Evolutionary conservation across 306 rosid species (phyloP).

Genomic region (Alnus glutinosa): DNA sequence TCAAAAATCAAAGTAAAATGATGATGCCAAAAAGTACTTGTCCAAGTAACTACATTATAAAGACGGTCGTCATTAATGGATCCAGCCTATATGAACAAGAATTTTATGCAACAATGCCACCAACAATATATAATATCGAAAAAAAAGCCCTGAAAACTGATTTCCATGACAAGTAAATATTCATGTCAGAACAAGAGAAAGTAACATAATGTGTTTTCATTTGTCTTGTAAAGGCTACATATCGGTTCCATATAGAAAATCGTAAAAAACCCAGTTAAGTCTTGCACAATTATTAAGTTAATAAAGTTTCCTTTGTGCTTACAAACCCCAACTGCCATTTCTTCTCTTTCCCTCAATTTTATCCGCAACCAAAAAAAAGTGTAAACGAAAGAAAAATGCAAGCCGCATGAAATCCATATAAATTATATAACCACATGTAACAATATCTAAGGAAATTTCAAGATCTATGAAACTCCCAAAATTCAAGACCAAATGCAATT

Average conservation of each 20-base stretch:
- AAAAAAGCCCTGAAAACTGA: neutral
- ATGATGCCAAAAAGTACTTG: neutral
- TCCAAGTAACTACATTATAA: neutral
- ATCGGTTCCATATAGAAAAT: neutral
- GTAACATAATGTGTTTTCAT: neutral
- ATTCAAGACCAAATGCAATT: slow-evolving; percentile 10
- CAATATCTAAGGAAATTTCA: neutral
- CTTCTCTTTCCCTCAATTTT: neutral
- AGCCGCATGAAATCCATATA: neutral
- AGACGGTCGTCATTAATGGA: neutral
- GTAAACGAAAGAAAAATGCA: neutral
- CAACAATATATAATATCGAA: neutral
- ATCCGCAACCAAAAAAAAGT: neutral
- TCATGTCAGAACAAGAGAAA: neutral
- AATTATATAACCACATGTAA: neutral
- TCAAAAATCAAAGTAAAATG: neutral
- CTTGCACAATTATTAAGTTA: neutral
- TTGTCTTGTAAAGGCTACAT: slow-evolving; percentile 5
- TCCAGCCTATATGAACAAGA: slow-evolving; percentile 9
- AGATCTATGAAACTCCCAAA: slow-evolving; percentile 14
- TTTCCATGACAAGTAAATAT: neutral
- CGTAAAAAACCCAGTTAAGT: neutral
- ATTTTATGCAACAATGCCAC: slow-evolving; percentile 10
- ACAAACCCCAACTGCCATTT: neutral
- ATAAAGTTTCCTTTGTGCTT: neutral